A percentile compares a stretch with the other conserved stretches of the same genome.
Conservation (phyloP, 768 basidiomycete genomes). For the Cystofilobasidium bisporidii region DNA sequence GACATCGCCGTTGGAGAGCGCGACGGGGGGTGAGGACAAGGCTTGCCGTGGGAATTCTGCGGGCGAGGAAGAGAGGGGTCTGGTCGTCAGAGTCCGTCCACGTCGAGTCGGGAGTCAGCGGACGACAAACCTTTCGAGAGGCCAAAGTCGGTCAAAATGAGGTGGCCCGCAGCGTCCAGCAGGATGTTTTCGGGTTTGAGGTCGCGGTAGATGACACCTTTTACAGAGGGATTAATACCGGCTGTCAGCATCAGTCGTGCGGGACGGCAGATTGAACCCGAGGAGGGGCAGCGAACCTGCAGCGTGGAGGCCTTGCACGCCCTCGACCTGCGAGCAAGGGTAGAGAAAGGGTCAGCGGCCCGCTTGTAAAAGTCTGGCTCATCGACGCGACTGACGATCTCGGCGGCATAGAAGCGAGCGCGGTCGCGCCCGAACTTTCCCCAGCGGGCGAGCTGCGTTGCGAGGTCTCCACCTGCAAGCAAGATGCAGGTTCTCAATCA, state of each 20-base stretch:
- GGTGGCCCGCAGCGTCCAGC: constrained; percentile 86
- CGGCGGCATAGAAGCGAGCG: constrained; percentile 92
- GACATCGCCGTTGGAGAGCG: constrained; percentile 1
- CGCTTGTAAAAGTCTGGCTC: background rate
- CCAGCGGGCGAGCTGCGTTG: constrained; percentile 94
- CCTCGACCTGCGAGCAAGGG: constrained; percentile 56
- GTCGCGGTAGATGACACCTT: constrained; percentile 94
- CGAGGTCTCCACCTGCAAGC: constrained; percentile 74
- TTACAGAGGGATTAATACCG: too few relatives aligned
- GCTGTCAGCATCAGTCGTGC: too few relatives aligned
- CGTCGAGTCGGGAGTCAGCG: background rate
- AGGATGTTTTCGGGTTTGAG: constrained; percentile 96
- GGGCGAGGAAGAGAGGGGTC: background rate
- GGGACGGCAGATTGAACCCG: too few relatives aligned
- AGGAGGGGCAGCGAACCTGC: constrained; percentile 2
- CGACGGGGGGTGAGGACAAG: background rate
- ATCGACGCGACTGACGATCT: constrained; percentile 50
- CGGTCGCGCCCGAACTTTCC: constrained; percentile 85
- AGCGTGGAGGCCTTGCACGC: constrained; percentile 66
- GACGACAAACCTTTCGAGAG: constrained; percentile 24
- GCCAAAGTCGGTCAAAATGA: constrained; percentile 95
- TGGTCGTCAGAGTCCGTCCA: background rate
- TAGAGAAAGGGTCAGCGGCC: background rate
- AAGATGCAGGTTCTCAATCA: too few relatives aligned
- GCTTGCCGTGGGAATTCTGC: constrained; percentile 9